Evolutionary conservation across 1,284 basidiomycete genomes (phyloP), one percentile per base, ranked within the genome.

Genomic region (Ustilago loliicola): DNA sequence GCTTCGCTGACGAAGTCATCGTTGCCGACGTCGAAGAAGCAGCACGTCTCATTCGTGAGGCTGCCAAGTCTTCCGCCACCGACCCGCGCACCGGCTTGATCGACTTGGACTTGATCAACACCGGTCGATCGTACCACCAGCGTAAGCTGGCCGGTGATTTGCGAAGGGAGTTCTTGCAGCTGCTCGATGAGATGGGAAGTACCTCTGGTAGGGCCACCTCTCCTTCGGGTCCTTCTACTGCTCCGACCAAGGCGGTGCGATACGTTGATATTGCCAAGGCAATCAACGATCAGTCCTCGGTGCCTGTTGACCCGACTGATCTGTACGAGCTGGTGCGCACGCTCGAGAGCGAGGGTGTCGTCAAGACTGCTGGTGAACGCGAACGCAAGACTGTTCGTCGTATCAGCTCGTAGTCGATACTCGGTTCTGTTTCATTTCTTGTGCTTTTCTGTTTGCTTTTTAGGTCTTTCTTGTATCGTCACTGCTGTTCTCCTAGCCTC

Each of bases 51-150:
- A 98, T 99, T 91, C 91, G 94, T 61, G 94, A 97, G 86, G 97
- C 96, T 13, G 93, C 98, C 87, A 92, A 95, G 83, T 95, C 95
- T 75, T 86, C 84, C 19, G 88, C 87, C 3, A 87, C 87, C 10
- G 96, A 98, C 87, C 96, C 96, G 9, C 89, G 93, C 36, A 98
- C 96, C 1, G 96, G 96, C 62, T 93, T 94, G 88, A 95, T 98
- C 84, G 96, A 99, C 86, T 92, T 99, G 90, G 94, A 96, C 71
- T 88, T 99, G 81, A 91, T 99, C 84, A 96, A 95, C 86, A 97
- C 95, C 0, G 96, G 96, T 6, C 94, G 94, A 27, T 94, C 94
- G 2, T 88, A 91, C 70, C 92, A 94, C 36, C 93, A 96, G 87
- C 89, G 95, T 69, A 81, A 78, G 57, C 66, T 85, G 23, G 84